Percentiles rank a stretch among this genome's conserved stretches.
phyloP scores from a whole-genome alignment of 1,284 basidiomycete species.

The Trametes polyzona region DNA sequence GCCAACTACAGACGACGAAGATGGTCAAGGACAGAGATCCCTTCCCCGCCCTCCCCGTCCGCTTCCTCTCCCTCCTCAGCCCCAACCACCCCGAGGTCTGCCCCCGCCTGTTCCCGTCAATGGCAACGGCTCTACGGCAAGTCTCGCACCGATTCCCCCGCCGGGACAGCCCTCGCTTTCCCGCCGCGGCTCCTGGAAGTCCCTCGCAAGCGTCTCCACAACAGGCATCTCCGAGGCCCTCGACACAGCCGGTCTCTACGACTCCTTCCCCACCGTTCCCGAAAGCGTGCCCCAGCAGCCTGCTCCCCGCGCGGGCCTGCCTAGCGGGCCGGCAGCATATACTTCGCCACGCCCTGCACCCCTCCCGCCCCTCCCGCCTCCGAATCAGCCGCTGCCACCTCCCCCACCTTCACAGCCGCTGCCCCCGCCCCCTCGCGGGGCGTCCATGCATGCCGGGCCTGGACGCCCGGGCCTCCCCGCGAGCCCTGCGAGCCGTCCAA shows the following conservation, averaged over 20 bases:
- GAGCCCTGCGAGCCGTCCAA: slow-evolving; percentile 19
- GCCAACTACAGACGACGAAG: slow-evolving; percentile 18
- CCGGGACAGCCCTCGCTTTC: slow-evolving; percentile 14
- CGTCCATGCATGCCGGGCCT: slow-evolving; percentile 12
- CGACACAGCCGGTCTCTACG: slow-evolving; percentile 37
- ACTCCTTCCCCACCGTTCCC: slow-evolving; percentile 41
- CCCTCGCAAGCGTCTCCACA: slow-evolving; percentile 32
- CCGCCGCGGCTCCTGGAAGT: slow-evolving; percentile 31
- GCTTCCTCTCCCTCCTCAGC: slow-evolving; percentile 21
- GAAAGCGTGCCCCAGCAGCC: slow-evolving; percentile 24
- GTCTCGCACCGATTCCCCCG: slow-evolving; percentile 13
- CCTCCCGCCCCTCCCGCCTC: slow-evolving; percentile 17
- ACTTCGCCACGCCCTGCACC: slow-evolving; percentile 21
- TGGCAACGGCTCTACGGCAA: neutral
- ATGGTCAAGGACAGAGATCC: slow-evolving; percentile 8
- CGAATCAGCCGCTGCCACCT: slow-evolving; percentile 18
- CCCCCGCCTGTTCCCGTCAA: slow-evolving; percentile 17
- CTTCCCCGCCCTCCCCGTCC: slow-evolving; percentile 22
- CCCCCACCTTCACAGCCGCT: slow-evolving; percentile 17
- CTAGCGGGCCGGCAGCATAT: slow-evolving; percentile 28
- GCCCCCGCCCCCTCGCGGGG: slow-evolving; percentile 15
- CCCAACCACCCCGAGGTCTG: slow-evolving; percentile 18
- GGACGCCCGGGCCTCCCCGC: slow-evolving; percentile 21
- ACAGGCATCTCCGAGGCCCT: slow-evolving; percentile 31
- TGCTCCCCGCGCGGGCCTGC: slow-evolving; percentile 34